phyloP scores from a whole-genome alignment of 805 yeast genomes.

The Candida piceae region DNA sequence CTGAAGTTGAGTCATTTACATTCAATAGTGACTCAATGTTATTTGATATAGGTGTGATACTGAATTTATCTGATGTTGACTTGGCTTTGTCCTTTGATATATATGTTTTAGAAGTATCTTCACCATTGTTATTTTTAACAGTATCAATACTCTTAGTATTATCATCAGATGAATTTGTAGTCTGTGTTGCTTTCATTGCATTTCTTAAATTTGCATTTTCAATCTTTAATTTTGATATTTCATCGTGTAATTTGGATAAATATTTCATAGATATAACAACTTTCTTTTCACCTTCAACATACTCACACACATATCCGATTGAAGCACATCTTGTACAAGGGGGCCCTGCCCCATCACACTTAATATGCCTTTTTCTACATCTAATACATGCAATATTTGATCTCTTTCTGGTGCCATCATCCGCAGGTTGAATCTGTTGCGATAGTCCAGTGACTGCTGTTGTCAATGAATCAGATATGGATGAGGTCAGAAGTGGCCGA shows the following conservation, averaged over 20 bases:
- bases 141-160: no score
- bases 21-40: not conserved
- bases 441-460: no score
- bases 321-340: constrained; percentile 62
- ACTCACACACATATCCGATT: constrained; percentile 59
- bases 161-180: not conserved
- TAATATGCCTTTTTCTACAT: constrained; percentile 66
- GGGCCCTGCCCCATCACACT: constrained; percentile 67
- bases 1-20: not conserved
- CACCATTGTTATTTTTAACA: no score
- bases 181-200: constrained; percentile 26
- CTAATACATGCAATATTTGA: constrained; percentile 45
- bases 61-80: not conserved
- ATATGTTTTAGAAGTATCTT: no score
- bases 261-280: constrained; percentile 70
- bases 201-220: constrained; percentile 58
- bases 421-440: no score
- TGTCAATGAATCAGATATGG: no score
- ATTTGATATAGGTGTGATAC: no score
- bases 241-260: constrained; percentile 61
- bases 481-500: no score
- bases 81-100: no score
- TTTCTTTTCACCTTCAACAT: constrained; percentile 66
- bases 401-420: constrained; percentile 20
- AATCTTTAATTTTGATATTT: constrained; percentile 56